These are phyloP conservation scores for Melianthus villosus DNA, from an alignment of 441 rosid species.

Conservation along the genomic window DNA sequence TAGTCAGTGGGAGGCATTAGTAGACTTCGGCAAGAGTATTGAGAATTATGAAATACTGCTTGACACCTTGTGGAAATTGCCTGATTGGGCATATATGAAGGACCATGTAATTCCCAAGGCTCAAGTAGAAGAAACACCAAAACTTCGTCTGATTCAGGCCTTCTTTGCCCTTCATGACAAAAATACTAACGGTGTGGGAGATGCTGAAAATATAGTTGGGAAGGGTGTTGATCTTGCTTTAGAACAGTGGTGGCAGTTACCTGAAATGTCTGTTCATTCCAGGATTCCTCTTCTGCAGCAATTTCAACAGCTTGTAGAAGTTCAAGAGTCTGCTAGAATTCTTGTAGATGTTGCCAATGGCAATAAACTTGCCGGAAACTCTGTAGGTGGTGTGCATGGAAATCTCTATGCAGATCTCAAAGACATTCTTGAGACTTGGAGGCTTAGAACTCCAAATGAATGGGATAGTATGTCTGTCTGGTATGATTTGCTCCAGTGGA, in stretches of 20 bases:
- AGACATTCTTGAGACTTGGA: slow-evolving; percentile 97
- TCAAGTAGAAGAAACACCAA: slow-evolving; percentile 92
- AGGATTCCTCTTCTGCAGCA: slow-evolving; percentile 90
- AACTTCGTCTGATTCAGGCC: slow-evolving; percentile 83
- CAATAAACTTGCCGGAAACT: slow-evolving; percentile 46
- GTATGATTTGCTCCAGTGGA: slow-evolving; percentile 97
- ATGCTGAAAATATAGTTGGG: slow-evolving; percentile 72
- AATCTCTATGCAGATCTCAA: slow-evolving; percentile 84
- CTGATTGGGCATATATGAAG: slow-evolving; percentile 91
- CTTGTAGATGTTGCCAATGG: slow-evolving; percentile 77
- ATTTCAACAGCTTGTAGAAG: slow-evolving; percentile 94
- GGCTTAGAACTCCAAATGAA: slow-evolving; percentile 87
- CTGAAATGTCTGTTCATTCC: slow-evolving; percentile 88
- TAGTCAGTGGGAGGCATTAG: slow-evolving; percentile 94
- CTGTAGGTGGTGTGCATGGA: slow-evolving; percentile 52
- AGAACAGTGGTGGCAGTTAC: slow-evolving; percentile 98
- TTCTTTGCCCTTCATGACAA: slow-evolving; percentile 81
- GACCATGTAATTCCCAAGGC: slow-evolving; percentile 92
- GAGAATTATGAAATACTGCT: slow-evolving; percentile 92
- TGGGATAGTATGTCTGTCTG: slow-evolving; percentile 95
- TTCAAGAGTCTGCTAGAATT: slow-evolving; percentile 87
- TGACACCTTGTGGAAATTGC: slow-evolving; percentile 86
- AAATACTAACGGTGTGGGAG: slow-evolving; percentile 58
- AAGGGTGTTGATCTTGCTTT: slow-evolving; percentile 93
- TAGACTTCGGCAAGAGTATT: slow-evolving; percentile 76